Evolutionary conservation across 257 asterid genomes (phyloP), one percentile per base, ranked within the genome.

Genomic region (Fraxinus anomala): DNA sequence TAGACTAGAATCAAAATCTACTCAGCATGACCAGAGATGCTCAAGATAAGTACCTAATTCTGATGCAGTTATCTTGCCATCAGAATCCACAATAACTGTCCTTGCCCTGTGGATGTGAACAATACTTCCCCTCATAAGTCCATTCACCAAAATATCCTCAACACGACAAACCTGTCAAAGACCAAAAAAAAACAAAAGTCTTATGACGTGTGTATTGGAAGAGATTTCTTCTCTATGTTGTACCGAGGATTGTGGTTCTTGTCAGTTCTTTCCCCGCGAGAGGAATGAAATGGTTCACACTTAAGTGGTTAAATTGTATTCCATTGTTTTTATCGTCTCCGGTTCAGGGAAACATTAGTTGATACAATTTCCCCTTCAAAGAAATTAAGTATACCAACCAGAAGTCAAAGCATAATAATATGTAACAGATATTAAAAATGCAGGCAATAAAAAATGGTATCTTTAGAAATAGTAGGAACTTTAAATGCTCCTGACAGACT

Each of bases 61-160:
- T 79, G 98, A 92, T 80, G 98, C 94, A 78, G 97, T 94, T 84
- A 94, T 86, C 82, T 81, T 80, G 80, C 98, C 98, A 87, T 74
- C 89, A 78, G 84, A 73, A 76, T 90, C 92, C 81, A 94, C 97
- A 80, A 90, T 90, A 79, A 94, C 86, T 0, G 96, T 89, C 84
- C 97, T 88, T 72, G 98, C 94, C 89, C 98, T 86, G 88, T 92
- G 98, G 81, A 94, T 90, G 81, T 94, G 98, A 88, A 94, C 85
- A 81, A 94, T 80, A 86, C 98, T 94, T 83, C 98, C 98, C 89
- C 79, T 91, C 44, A 94, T 87, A 70, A 88, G 79, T 74, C 98
- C 98, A 81, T 78, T 86, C 81, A 94, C 96, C 84, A 89, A 54
- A 81, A 94, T 92, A 83, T 94, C 98, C 85, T 92, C 98, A 78